Conservation (phyloP, 805 yeast genomes). For the Phaffomyces antillensis region DNA sequence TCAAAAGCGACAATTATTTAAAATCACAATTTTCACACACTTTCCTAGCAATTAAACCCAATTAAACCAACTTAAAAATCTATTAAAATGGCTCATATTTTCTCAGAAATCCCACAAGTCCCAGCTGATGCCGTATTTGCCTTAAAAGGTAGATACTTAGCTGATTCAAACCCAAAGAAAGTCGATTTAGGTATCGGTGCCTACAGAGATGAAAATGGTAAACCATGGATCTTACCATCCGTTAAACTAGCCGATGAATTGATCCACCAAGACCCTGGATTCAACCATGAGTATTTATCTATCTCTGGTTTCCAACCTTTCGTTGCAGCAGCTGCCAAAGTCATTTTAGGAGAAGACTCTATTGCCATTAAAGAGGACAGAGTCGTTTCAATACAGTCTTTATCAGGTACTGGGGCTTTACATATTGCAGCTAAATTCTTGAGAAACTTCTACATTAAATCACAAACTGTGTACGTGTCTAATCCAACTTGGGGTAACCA, state of each 20-base stretch:
- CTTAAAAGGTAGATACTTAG: slow-evolving; percentile 56
- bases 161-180: slow-evolving; percentile 55
- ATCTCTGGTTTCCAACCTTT: slow-evolving; percentile 70
- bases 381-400: slow-evolving; percentile 62
- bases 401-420: slow-evolving; percentile 87
- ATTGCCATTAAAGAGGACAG: slow-evolving; percentile 39
- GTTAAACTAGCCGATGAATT: slow-evolving; percentile 62
- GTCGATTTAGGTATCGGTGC: slow-evolving; percentile 88
- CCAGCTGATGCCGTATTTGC: slow-evolving; percentile 90
- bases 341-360: slow-evolving; percentile 60
- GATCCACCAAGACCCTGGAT: slow-evolving; percentile 49
- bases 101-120: slow-evolving; percentile 47
- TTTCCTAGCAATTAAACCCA: not conserved
- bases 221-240: slow-evolving; percentile 67
- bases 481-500: slow-evolving; percentile 99
- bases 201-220: slow-evolving; percentile 60
- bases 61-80: no score
- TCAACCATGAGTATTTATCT: slow-evolving; percentile 85
- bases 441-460: slow-evolving; percentile 26
- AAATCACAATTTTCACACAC: not conserved
- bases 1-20: not conserved
- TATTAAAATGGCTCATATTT: slow-evolving; percentile 24
- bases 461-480: slow-evolving; percentile 58
- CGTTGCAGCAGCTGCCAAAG: slow-evolving; percentile 62
- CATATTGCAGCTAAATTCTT: slow-evolving; percentile 69